Percentiles rank a stretch among this genome's conserved stretches.
Conservation (phyloP, 2,329 filamentous ascomycete genomes). For the Fusarium caatingaense region DNA sequence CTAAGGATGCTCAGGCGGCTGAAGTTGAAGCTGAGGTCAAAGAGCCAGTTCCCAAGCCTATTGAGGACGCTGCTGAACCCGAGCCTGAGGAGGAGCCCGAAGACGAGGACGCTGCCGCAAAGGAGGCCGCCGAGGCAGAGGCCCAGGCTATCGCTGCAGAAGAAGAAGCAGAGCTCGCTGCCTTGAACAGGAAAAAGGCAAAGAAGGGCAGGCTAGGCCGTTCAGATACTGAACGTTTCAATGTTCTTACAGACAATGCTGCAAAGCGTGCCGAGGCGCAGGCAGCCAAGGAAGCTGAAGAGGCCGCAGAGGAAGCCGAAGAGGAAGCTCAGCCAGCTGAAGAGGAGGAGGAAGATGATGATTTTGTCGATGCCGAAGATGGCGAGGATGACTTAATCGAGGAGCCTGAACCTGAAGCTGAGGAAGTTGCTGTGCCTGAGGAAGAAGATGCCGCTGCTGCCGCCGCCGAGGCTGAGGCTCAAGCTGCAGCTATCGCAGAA, state of each 20-base stretch:
- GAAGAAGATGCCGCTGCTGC: constrained; percentile 46
- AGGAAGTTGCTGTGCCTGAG: constrained; percentile 1
- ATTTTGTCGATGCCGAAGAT: constrained; percentile 34
- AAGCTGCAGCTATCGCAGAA: constrained; percentile 42
- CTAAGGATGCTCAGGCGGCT: constrained; percentile 19
- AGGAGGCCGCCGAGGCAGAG: constrained; percentile 45
- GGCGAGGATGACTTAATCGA: constrained; percentile 14
- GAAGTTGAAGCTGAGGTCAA: constrained; percentile 13
- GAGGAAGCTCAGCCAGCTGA: constrained; percentile 50
- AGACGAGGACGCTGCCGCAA: constrained; percentile 36
- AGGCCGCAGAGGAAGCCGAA: constrained; percentile 33
- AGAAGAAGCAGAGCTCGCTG: constrained; percentile 51
- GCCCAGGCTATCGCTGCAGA: constrained; percentile 42
- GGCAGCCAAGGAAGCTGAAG: constrained; percentile 43
- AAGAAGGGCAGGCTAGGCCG: constrained; percentile 42
- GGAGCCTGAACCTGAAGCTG: constrained; percentile 7
- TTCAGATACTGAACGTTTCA: constrained; percentile 42
- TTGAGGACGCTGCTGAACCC: constrained; percentile 25
- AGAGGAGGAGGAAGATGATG: constrained; percentile 45
- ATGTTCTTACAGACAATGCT: constrained; percentile 38
- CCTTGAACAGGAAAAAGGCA: constrained; percentile 56
- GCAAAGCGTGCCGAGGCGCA: constrained; percentile 44
- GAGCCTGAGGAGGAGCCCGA: constrained; percentile 38
- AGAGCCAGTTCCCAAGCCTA: constrained; percentile 36
- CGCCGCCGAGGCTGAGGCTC: constrained; percentile 15